Conservation (phyloP, 768 basidiomycete species). For the Trametes maxima region DNA sequence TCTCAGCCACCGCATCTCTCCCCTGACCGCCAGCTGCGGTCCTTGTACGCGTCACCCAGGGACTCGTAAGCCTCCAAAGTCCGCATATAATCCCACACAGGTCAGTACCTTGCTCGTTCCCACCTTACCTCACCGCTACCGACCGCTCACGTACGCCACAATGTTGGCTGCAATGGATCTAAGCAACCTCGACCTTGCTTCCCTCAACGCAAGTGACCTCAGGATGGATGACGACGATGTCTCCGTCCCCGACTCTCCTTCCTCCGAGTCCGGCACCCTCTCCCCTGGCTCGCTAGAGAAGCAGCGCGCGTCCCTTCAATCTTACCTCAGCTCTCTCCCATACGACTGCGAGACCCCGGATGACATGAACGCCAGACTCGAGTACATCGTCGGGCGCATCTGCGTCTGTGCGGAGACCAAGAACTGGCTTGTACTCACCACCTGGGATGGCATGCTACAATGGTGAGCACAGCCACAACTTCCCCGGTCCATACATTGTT, state of each 20-base stretch:
- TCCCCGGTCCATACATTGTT: neutral
- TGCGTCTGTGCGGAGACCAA: conserved; percentile 69
- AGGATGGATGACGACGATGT: conserved; percentile 64
- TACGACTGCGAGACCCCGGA: conserved; percentile 73
- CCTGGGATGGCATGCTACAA: conserved; percentile 81
- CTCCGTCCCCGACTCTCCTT: conserved; percentile 47
- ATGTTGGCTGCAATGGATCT: conserved; percentile 15
- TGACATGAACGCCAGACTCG: conserved; percentile 71
- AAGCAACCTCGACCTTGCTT: conserved; percentile 5
- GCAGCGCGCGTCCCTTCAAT: conserved; percentile 61
- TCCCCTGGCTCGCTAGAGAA: conserved; percentile 49
- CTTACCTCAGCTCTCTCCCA: conserved; percentile 68
- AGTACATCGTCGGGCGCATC: conserved; percentile 69
- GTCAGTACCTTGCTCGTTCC: conserved; percentile 15
- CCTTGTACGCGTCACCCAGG: conserved; percentile 23
- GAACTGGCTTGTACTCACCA: conserved; percentile 73
- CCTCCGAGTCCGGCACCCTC: conserved; percentile 33
- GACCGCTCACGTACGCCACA: conserved; percentile 16
- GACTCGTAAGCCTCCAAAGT: conserved; percentile 30
- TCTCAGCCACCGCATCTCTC: conserved; percentile 11
- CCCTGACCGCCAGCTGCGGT: conserved; percentile 12
- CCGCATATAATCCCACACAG: conserved; percentile 16
- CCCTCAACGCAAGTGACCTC: neutral
- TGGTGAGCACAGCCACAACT: conserved; percentile 48
- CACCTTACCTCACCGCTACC: neutral